Evolutionary conservation across 108 stramenopile genomes (phyloP), one percentile per base, ranked within the genome.

Genomic region (Pseudonitzschia pungens): DNA sequence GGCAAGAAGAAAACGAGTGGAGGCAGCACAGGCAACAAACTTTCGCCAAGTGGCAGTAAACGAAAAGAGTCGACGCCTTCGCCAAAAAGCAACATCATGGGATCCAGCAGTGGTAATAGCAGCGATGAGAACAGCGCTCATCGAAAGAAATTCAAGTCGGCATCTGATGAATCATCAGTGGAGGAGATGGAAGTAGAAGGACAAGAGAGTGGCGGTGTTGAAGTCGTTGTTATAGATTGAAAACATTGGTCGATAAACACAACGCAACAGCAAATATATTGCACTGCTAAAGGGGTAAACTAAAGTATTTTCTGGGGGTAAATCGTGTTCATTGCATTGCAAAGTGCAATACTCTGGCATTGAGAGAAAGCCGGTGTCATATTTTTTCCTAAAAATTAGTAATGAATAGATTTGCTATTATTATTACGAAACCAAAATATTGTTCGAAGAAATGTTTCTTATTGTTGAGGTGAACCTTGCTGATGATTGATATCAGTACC

Each of bases 101-200:
- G 60, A 10, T 40, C 33, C 3, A 14, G n/a, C 20, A 62, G 40
- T 40, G 36, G 60, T 6, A 29, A 7, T 40, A 40, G 60, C n/a
- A 40, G 60, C 16, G n/a, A 14, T 58, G 60, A 36, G 14, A 26
- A 55, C 21, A 15, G 7, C 27, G 36, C 60, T 33, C 60, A 24
- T 40, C 60, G 40, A 62, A 62, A 62, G 60, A 62, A 62, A 40
- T n/a, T 62, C 4, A 62, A 62, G 16, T 31, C 29, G 8, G n/a
- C 60, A 33, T n/a, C 60, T 2, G 26, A 22, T 11, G 54, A 55
- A 26, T 22, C 21, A 10, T 41, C 60, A 4, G 18, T 48, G n/a
- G 60, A 62, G 33, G n/a, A 62, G 12, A 33, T 40, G 33, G 33
- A 40, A 10, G 60, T 62, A 16, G 60, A 62, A 48, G 45, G 4